Evolutionary conservation across 257 asterid species (phyloP).

Genomic region (Solanum etuberosum): DNA sequence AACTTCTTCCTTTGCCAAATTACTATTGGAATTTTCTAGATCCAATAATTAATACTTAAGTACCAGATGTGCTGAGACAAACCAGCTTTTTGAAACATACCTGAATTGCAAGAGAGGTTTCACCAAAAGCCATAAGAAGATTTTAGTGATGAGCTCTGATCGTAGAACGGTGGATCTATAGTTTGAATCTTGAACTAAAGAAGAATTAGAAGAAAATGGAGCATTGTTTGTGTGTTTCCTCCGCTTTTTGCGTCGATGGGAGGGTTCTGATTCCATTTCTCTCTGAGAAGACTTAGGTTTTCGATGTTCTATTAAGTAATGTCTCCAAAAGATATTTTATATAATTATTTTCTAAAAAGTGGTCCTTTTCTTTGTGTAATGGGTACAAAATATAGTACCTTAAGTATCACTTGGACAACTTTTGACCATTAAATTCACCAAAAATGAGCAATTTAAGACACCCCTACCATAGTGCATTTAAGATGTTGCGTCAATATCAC

Average conservation of each 20-base stretch:
- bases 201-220: neutral
- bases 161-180: too few species aligned
- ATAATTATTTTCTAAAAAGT: too few species aligned
- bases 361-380: neutral
- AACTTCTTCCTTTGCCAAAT: too few species aligned
- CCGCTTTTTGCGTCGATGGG: neutral
- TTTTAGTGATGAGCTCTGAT: neutral
- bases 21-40: too few species aligned
- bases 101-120: neutral
- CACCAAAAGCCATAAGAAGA: neutral
- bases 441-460: neutral
- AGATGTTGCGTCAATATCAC: neutral
- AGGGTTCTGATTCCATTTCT: neutral
- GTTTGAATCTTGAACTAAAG: neutral
- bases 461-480: neutral
- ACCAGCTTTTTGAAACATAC: neutral
- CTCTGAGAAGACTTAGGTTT: neutral
- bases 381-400: neutral
- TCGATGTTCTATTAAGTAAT: too few species aligned
- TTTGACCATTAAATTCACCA: neutral
- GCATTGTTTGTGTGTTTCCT: neutral
- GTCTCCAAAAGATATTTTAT: neutral
- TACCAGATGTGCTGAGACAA: neutral
- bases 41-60: too few species aligned
- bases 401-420: neutral